Evolutionary conservation across 352 stramenopile species (phyloP), one percentile per base, ranked within the genome.

Genomic region (Pythium phragmitis): DNA sequence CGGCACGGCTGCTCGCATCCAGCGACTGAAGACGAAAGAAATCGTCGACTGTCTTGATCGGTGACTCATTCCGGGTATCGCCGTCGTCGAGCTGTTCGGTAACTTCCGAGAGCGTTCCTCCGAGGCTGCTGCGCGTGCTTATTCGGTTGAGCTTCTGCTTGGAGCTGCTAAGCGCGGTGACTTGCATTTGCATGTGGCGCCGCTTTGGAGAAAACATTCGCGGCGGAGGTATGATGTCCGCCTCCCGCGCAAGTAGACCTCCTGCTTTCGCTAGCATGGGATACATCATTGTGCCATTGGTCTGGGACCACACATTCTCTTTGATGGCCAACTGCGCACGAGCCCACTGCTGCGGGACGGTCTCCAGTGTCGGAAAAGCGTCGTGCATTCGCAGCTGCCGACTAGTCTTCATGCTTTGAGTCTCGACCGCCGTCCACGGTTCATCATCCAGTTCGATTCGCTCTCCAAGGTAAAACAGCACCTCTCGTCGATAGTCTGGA

Each of bases 381-480:
- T 28, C 48, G n/a, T 36, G 37, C 16, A 41, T 62, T 50, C 67
- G 73, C 7, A 92, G 45, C 52, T 78, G 77, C 3, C 87, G 82
- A 13, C 79, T 70, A 34, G 75, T 73, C 57, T 83, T 81, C 87
- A 96, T 94, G 39, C 80, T 94, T 23, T 72, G 67, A 7, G 91
- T 46, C 60, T 96, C 85, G 2, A 77, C 68, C 4, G 66, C 51
- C 4, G 62, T 91, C 87, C 87, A 96, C 7, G 67, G 53, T 39
- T 80, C 60, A 5, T 75, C 73, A 23, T 96, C 87, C 6, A 96
- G 52, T 55, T 90, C 79, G 14, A 96, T 57, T 13, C 51, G 39
- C 54, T 88, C 77, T 7, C 85, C 79, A 28, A 96, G 57, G 60
- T 85, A 94, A 41, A 96, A 94, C 2, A 94, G 51, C 17, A 93